phyloP scores from a whole-genome alignment of 208 protist genomes.

The Leishmania aethiopica region DNA sequence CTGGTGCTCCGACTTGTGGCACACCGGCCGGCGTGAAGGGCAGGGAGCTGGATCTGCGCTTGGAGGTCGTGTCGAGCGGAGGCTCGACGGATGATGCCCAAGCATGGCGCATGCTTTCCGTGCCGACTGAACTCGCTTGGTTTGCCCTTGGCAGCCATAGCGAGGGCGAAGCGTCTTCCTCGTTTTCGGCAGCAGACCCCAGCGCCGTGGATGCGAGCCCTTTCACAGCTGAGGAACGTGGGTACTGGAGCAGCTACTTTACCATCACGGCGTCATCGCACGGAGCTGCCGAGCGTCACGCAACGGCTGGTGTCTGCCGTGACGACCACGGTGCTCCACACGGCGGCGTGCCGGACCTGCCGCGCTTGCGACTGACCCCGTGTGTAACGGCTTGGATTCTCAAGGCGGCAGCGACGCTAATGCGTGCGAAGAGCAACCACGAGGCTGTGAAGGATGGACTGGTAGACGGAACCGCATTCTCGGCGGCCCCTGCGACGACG shows the following conservation, averaged over 20 bases:
- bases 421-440: not conserved
- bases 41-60: not conserved
- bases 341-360: not conserved
- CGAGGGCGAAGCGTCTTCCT: not conserved
- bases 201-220: not conserved
- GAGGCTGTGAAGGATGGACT: not conserved
- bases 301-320: not conserved
- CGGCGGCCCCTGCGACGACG: not conserved
- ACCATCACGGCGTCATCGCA: not conserved
- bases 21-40: not conserved
- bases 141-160: conserved; percentile 7
- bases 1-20: not conserved
- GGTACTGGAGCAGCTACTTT: conserved; percentile 29
- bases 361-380: conserved; percentile 17
- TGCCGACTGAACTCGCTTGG: conserved; percentile 19
- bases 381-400: conserved; percentile 22
- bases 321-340: not conserved
- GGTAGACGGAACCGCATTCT: not conserved
- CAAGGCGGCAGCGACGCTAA: conserved; percentile 12
- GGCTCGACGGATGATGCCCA: not conserved
- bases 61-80: not conserved
- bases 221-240: conserved; percentile 12
- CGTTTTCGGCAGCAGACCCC: not conserved
- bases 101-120: conserved; percentile 5
- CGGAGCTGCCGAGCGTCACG: not conserved